These are phyloP conservation scores for Claviceps maximensis DNA, from an alignment of 2,329 filamentous ascomycete species.

Conservation along the genomic window DNA sequence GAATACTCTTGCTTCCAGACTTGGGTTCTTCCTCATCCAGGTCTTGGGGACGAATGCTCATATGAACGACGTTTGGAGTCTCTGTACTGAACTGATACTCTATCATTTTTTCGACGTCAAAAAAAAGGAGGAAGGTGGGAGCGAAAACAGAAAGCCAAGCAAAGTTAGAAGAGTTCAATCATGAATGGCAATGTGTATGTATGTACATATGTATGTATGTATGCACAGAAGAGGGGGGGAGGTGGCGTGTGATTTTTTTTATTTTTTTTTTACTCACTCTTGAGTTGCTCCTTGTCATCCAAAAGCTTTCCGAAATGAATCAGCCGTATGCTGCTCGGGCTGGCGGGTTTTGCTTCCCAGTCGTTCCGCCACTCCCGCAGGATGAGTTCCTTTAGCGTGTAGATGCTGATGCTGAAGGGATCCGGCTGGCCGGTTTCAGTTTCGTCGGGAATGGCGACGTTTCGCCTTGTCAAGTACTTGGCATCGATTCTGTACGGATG, in stretches of 20 bases:
- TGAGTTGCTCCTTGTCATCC: constrained; percentile 75
- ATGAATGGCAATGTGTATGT: background rate
- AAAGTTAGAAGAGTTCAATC: constrained; percentile 2
- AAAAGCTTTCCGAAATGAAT: constrained; percentile 87
- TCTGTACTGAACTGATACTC: constrained; percentile 69
- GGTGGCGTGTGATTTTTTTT: background rate
- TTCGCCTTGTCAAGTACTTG: constrained; percentile 69
- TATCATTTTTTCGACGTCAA: constrained; percentile 25
- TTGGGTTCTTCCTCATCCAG: constrained; percentile 70
- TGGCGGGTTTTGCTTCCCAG: constrained; percentile 78
- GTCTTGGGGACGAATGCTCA: constrained; percentile 82
- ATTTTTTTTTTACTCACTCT: constrained; percentile 52
- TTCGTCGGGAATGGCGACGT: constrained; percentile 59
- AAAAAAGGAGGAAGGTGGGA: background rate
- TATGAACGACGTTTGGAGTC: constrained; percentile 76
- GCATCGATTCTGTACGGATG: constrained; percentile 87
- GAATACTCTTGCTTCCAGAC: constrained; percentile 40
- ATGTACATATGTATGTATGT: background rate
- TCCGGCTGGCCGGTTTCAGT: constrained; percentile 49
- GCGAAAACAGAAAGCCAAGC: background rate
- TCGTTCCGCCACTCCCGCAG: constrained; percentile 85
- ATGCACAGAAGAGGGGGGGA: background rate
- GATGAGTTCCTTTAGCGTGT: constrained; percentile 88
- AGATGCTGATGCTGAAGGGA: constrained; percentile 81
- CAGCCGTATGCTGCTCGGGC: constrained; percentile 76